Evolutionary conservation across 1,284 basidiomycete genomes (phyloP).

Genomic region (Marasmius fiardii): DNA sequence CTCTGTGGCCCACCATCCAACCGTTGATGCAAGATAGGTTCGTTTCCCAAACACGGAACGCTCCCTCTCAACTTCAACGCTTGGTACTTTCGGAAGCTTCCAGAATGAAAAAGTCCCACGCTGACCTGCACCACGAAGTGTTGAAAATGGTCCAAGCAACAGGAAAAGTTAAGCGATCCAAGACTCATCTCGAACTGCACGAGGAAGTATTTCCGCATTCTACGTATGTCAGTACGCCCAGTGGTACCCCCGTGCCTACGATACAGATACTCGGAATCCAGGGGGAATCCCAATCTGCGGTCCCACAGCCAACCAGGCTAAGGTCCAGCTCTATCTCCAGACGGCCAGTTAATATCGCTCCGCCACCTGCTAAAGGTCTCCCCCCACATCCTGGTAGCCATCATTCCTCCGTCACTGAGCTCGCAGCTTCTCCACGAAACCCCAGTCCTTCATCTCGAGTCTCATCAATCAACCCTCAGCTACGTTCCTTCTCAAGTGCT

Average conservation of each 20-base stretch:
- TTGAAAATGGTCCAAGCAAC: neutral
- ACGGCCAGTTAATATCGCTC: constrained; percentile 10
- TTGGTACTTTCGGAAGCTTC: neutral
- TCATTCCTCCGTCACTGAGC: neutral
- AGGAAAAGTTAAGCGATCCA: neutral
- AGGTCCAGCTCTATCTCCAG: constrained; percentile 11
- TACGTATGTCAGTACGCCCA: constrained; percentile 5
- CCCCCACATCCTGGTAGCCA: constrained; percentile 7
- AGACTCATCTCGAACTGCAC: constrained; percentile 3
- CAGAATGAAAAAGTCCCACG: neutral
- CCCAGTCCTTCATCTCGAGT: constrained; percentile 1
- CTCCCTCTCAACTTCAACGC: constrained; percentile 11
- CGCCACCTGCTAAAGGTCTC: constrained; percentile 3
- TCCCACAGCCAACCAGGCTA: neutral
- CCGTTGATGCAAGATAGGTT: neutral
- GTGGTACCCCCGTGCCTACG: neutral
- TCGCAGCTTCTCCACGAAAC: neutral
- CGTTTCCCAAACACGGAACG: constrained; percentile 13
- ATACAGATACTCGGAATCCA: neutral
- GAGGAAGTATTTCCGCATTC: constrained; percentile 2
- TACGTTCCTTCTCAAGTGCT: constrained; percentile 11
- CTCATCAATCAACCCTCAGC: constrained; percentile 16
- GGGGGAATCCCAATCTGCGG: neutral
- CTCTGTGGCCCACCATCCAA: neutral
- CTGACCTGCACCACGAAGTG: neutral